These are phyloP conservation scores for Pisolithus orientalis DNA, from an alignment of 768 basidiomycete species.

Conservation along the genomic window DNA sequence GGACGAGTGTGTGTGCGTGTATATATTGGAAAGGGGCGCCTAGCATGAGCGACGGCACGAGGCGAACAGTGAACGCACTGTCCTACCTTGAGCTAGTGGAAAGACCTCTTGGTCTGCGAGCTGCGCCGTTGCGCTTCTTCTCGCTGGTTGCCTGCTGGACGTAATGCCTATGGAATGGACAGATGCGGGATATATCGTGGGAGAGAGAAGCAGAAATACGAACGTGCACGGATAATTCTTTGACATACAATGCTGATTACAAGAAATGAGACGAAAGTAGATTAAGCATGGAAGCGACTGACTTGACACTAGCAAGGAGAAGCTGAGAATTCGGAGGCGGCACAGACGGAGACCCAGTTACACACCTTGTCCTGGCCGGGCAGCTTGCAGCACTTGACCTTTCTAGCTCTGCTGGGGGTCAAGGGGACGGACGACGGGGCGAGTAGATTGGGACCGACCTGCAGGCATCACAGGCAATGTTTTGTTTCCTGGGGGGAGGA, in stretches of 20 bases:
- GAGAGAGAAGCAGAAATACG: slow-evolving; percentile 28
- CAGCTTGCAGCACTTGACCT: slow-evolving; percentile 83
- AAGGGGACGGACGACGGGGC: slow-evolving; percentile 2
- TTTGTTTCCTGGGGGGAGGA: slow-evolving; percentile 85
- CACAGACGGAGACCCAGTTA: slow-evolving; percentile 10
- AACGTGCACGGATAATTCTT: slow-evolving; percentile 94
- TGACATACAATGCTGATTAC: slow-evolving; percentile 67
- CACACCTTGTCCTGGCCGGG: slow-evolving; percentile 78
- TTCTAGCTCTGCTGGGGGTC: slow-evolving; percentile 52
- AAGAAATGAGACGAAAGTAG: slow-evolving; percentile 1
- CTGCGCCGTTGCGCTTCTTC: slow-evolving; percentile 61
- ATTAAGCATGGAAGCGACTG: slow-evolving; percentile 15
- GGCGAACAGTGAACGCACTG: not conserved
- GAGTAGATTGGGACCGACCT: slow-evolving; percentile 38
- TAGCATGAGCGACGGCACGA: slow-evolving; percentile 4
- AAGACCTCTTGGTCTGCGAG: slow-evolving; percentile 61
- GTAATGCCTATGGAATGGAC: slow-evolving; percentile 46
- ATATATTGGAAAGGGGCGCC: slow-evolving; percentile 3
- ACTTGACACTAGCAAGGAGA: slow-evolving; percentile 57
- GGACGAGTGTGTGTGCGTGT: slow-evolving; percentile 24
- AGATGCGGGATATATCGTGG: slow-evolving; percentile 13
- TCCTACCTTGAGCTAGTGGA: slow-evolving; percentile 47
- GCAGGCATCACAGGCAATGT: slow-evolving; percentile 92
- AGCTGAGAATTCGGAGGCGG: slow-evolving; percentile 4
- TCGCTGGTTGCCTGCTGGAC: slow-evolving; percentile 83